Evolutionary conservation across 148 eudicot species (phyloP), one percentile per base, ranked within the genome.

Genomic region (Suaeda aralocaspica): DNA sequence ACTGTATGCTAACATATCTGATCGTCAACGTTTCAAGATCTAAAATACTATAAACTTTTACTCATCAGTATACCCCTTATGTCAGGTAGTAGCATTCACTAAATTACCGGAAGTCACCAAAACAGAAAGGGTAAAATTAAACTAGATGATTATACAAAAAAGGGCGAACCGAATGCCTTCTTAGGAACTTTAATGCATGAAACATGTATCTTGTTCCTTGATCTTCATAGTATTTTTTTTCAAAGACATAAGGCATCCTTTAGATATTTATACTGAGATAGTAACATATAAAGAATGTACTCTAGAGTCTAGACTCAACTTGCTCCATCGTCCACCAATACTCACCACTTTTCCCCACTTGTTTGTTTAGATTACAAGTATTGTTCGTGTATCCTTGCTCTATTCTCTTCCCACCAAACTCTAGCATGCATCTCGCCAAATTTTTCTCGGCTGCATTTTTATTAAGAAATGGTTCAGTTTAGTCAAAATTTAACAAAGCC

Each of bases 341-440:
- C 49, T 22, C 31, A 42, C 64, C 45, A 21, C 0, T 11, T 36
- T n/a, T 26, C 11, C 25, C 10, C 4, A 28, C 45, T 31, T 46
- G 66, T 51, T 11, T 65, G 50, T 63, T 58, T 7, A 29, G 33
- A 42, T 87, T 78, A 87, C 79, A 94, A 70, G 84, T 94, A 94
- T 56, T 89, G 92, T 74, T 87, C 85, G 41, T 87, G 92, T 79
- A 94, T 80, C 80, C 98, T 82, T 69, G 89, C 86, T 72, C 98
- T 84, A 77, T 94, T 94, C 76, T 94, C 96, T 67, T 91, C 98
- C 98, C 98, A 94, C 98, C 98, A 94, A 22, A 91, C 73, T 68
- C 92, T 80, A 51, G 98, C 98, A 77, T 91, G 92, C 80, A 94
- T 78, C 78, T 94, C 98, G 52, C 91, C 98, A 68, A 87, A 94